Evolutionary conservation across 345 rosid genomes (phyloP).

Genomic region (Eucalyptus pauciflora): DNA sequence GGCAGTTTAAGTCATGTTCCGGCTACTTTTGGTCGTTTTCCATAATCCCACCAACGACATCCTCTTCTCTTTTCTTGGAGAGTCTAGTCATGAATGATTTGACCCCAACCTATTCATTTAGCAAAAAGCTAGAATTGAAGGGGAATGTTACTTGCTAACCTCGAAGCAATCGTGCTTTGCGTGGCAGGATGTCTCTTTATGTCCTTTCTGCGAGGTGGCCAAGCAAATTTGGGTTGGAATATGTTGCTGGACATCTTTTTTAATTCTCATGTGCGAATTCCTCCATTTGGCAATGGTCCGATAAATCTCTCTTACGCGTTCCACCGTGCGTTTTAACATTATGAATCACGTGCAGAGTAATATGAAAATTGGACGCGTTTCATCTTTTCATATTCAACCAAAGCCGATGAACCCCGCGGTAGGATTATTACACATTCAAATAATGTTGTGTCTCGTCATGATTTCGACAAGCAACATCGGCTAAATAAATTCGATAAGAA

Average conservation of each 20-base stretch:
- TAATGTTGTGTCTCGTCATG: no score
- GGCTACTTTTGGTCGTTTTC: not conserved
- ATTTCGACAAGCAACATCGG: rapidly evolving
- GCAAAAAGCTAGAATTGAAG: not conserved
- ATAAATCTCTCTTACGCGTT: not conserved
- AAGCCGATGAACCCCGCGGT: rapidly evolving
- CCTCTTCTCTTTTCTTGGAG: not conserved
- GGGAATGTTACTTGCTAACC: not conserved
- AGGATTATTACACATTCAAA: no score
- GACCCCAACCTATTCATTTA: not conserved
- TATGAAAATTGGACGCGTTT: not conserved
- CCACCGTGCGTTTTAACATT: no score
- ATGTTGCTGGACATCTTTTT: not conserved
- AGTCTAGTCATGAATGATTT: not conserved
- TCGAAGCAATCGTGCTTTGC: not conserved
- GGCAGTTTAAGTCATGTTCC: not conserved
- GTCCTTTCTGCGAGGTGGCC: not conserved
- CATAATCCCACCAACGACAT: not conserved
- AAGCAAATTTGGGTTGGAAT: not conserved
- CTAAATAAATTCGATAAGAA: no score
- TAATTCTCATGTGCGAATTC: not conserved
- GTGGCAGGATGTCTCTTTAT: not conserved
- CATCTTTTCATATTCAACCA: not conserved
- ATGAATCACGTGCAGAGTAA: not conserved
- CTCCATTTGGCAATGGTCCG: not conserved